Evolutionary conservation across 441 rosid species (phyloP), one percentile per base, ranked within the genome.

Genomic region (Hypseocharis bilobata): DNA sequence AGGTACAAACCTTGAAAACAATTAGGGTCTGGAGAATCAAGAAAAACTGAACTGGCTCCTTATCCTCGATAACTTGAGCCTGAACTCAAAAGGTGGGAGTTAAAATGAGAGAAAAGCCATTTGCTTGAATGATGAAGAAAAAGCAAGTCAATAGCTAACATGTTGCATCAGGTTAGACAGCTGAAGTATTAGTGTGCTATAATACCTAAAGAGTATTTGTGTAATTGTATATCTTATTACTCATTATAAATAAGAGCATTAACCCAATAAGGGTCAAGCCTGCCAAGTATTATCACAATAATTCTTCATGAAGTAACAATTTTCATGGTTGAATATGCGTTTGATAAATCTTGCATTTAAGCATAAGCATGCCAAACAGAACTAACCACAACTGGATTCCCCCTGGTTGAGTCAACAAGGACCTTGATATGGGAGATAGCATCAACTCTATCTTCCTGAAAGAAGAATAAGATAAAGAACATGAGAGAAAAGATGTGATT

Each of bases 41-140:
- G 66, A 84, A 88, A 80, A 92, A 83, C 47, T 80, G 90, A 70
- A 74, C 64, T 2, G 95, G 96, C 80, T 92, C 98, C 59, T 80
- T 86, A 63, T 79, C 86, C 78, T 89, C 85, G 49, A 69, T 63
- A 62, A 92, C 70, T 74, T 83, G 92, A 62, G 91, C 95, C 98
- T 92, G 84, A 75, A 78, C 38, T 68, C 44, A 63, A 28, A 69
- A 52, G 38, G 34, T 2, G 61, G 8, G 32, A 44, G 30, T 40
- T 22, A 55, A 44, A 44, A 52, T 7, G n/a, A 59, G 19, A 28
- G 64, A 67, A 60, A 40, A 38, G 23, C 52, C 47, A 42, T 47
- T 66, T 28, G 32, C 27, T 44, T 5, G 19, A 55, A 17, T 56
- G 51, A 67, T 56, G 64, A 68, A 75, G 52, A 56, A 63, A 66